Base-by-base conservation (phyloP, 306 rosid genomes). In the Neltuma alba region DNA sequence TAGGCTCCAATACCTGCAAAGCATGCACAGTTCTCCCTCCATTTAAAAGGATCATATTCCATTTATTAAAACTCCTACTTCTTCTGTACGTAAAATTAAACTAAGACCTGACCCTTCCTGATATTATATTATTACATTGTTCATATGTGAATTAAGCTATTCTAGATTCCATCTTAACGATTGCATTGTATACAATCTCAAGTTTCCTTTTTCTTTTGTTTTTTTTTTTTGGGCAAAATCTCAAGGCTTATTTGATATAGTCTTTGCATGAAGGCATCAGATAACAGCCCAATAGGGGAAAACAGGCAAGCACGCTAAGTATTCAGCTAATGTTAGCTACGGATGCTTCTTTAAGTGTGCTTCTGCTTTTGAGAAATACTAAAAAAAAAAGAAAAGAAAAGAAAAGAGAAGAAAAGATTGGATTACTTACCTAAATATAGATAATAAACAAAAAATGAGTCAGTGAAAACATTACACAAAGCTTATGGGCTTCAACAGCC, bases 1-100 rank as follows among this genome's bases (percentile, higher is more conserved):
- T 68, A 94, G 77, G 87, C 90, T 85, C 98, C 98, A 94, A 84
- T 89, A 92, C 76, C 98, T 94, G 87, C 84, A 85, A 83, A 30
- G 45, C 34, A 81, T 31, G 64, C 25, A 25, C 34, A 60, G 57
- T 30, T 37, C 45, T 74, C 11, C 67, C 47, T 57, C 70, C 52
- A 50, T 72, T 57, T 65, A 48, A 36, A 68, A 72, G 18, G 54
- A 74, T 36, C 70, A 30, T 28, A n/a, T 25, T 47, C 38, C 54
- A 55, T 44, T 41, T 41, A 33, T 11, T 31, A 63, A 62, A 14
- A 40, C 25, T 79, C 44, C 50, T 41, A 37, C 65, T 57, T 28
- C 45, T 64, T 65, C 38, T 48, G 52, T 74, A 31, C 34, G 58
- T 33, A 72, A 58, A 36, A 71, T 40, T 44, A 31, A 23, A 31